Percentiles rank a stretch among this genome's conserved stretches.
These are phyloP conservation scores for Metschnikowia lochheadii DNA, from an alignment of 805 yeast genomes.

Conservation along the genomic window DNA sequence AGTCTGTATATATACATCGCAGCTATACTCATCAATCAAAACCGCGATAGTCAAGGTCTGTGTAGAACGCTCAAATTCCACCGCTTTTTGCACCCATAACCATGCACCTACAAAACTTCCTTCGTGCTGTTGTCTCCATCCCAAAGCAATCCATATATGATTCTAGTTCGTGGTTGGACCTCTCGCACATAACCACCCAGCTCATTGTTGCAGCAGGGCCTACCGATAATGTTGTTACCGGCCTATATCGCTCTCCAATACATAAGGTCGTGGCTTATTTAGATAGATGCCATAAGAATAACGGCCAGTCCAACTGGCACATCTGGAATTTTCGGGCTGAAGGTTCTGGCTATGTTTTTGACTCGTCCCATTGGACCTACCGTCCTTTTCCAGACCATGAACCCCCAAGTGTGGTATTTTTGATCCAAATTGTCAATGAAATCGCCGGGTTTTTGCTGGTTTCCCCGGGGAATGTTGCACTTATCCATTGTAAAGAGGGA, in stretches of 20 bases:
- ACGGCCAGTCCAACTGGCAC: constrained; percentile 58
- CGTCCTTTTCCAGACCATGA: constrained; percentile 75
- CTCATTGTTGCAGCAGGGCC: constrained; percentile 79
- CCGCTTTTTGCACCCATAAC: constrained; percentile 13
- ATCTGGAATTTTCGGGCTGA: constrained; percentile 72
- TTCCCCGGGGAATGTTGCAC: constrained; percentile 46
- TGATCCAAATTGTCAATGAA: constrained; percentile 42
- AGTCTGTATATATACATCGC: constrained; percentile 1
- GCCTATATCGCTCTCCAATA: constrained; percentile 47
- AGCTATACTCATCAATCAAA: not conserved
- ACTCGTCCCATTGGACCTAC: constrained; percentile 12
- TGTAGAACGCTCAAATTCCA: not conserved
- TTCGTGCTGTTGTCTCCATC: constrained; percentile 20
- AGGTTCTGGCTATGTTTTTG: constrained; percentile 26
- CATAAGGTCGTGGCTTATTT: constrained; percentile 43
- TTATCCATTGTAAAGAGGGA: constrained; percentile 86
- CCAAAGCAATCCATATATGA: constrained; percentile 23
- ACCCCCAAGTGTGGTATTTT: constrained; percentile 59
- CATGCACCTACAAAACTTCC: constrained; percentile 12
- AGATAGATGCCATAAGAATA: constrained; percentile 37
- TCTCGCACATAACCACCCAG: constrained; percentile 61
- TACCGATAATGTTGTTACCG: constrained; percentile 39
- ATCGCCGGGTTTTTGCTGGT: constrained; percentile 41
- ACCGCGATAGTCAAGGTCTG: constrained; percentile 1
- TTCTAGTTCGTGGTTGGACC: constrained; percentile 43